phyloP scores from a whole-genome alignment of 495 filamentous ascomycete genomes.

The Neurospora tetraspora region DNA sequence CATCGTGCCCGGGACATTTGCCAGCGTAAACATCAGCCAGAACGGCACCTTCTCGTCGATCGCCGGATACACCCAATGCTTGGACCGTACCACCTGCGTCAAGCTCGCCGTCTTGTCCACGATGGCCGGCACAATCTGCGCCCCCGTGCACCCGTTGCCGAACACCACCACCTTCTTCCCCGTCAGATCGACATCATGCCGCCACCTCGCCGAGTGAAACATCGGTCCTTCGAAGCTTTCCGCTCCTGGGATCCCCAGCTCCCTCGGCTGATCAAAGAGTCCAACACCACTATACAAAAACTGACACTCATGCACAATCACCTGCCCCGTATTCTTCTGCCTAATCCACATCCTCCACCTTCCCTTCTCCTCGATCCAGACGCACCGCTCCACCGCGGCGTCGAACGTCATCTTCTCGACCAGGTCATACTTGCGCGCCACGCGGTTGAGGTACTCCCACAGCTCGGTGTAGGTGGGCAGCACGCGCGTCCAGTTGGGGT shows the following conservation, averaged over 20 bases:
- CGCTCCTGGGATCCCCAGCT: conserved; percentile 39
- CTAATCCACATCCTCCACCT: conserved; percentile 22
- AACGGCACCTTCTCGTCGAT: conserved; percentile 16
- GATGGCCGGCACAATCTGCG: conserved; percentile 34
- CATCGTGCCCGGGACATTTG: conserved; percentile 11
- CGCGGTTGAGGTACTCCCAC: conserved; percentile 45
- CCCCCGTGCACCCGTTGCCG: conserved; percentile 49
- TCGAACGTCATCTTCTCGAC: conserved; percentile 50
- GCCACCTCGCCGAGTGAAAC: conserved; percentile 52
- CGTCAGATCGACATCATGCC: conserved; percentile 31
- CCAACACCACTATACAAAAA: conserved; percentile 44
- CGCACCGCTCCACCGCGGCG: conserved; percentile 44
- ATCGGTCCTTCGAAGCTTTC: conserved; percentile 45
- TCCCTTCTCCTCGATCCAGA: conserved; percentile 46
- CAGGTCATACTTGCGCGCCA: conserved; percentile 50
- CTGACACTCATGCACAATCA: conserved; percentile 17
- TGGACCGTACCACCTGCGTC: conserved; percentile 26
- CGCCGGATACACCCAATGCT: conserved; percentile 29
- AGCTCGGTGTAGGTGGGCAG: conserved; percentile 49
- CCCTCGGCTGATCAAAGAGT: conserved; percentile 29
- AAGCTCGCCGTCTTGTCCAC: conserved; percentile 14
- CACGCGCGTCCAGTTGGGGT: conserved; percentile 46
- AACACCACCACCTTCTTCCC: conserved; percentile 49
- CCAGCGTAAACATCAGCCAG: conserved; percentile 8
- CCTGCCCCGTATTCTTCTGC: neutral